Evolutionary conservation across 768 basidiomycete genomes (phyloP).

Genomic region (Pulveroboletus sp.): DNA sequence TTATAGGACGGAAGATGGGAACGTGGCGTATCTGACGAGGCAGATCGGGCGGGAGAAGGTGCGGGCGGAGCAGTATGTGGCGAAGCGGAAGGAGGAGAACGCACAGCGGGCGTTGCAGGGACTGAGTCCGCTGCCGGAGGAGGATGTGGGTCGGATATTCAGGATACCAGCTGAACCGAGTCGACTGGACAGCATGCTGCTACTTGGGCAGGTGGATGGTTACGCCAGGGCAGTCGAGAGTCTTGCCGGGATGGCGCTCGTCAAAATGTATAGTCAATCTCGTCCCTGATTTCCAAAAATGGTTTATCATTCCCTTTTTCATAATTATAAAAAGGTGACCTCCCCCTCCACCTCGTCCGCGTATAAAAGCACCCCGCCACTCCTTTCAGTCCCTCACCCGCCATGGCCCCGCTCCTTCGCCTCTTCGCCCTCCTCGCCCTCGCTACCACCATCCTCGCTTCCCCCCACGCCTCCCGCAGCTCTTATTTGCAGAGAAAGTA

Average conservation of each 20-base stretch:
- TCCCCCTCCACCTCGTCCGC: not conserved
- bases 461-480: conserved; percentile 35
- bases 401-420: conserved; percentile 37
- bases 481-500: no score
- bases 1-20: conserved; percentile 88
- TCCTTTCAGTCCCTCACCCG: conserved; percentile 5
- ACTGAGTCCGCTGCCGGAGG: conserved; percentile 79
- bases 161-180: conserved; percentile 87
- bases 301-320: not conserved
- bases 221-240: conserved; percentile 74
- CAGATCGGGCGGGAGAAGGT: conserved; percentile 84
- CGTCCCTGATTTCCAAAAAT: not conserved
- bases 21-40: conserved; percentile 80
- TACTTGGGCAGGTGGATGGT: conserved; percentile 85
- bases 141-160: conserved; percentile 79
- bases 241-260: conserved; percentile 54
- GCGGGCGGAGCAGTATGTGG: conserved; percentile 72
- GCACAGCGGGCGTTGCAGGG: conserved; percentile 73
- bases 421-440: conserved; percentile 40
- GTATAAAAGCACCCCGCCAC: conserved; percentile 12
- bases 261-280: conserved; percentile 70
- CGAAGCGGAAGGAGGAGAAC: conserved; percentile 89
- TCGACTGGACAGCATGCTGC: conserved; percentile 78
- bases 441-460: conserved; percentile 33
- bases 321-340: not conserved